Evolutionary conservation across 805 yeast genomes (phyloP).

Genomic region (Metschnikowia proteae): DNA sequence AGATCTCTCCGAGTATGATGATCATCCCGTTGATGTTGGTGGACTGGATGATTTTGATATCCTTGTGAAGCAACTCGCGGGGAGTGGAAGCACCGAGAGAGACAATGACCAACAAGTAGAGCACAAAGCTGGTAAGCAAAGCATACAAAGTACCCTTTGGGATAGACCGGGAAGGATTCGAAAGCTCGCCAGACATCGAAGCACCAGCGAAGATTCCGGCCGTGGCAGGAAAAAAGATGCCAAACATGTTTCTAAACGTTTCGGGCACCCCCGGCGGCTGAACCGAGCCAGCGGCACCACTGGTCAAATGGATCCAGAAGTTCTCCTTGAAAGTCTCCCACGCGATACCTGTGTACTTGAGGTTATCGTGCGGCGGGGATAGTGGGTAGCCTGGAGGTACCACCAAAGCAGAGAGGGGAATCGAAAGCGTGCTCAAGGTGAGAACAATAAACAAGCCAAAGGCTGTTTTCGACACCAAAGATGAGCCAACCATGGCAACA

Average conservation of each 20-base stretch:
- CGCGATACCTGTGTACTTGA: constrained; percentile 66
- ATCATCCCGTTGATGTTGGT: constrained; percentile 65
- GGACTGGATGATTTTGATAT: constrained; percentile 82
- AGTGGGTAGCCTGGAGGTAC: constrained; percentile 55
- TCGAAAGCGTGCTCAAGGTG: constrained; percentile 67
- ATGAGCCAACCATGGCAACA: constrained; percentile 77
- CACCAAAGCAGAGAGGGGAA: constrained; percentile 73
- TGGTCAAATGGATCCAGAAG: constrained; percentile 74
- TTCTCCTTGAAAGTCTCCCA: constrained; percentile 65
- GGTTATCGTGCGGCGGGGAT: constrained; percentile 42
- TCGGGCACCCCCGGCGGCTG: constrained; percentile 48
- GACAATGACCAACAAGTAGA: constrained; percentile 76
- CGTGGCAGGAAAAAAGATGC: constrained; percentile 95
- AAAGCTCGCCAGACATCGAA: constrained; percentile 93
- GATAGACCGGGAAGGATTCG: constrained; percentile 80
- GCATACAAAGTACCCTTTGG: constrained; percentile 95
- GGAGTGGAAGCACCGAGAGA: constrained; percentile 80
- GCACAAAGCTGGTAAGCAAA: constrained; percentile 65
- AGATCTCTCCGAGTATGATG: constrained; percentile 82
- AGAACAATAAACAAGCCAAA: constrained; percentile 64
- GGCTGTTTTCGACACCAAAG: constrained; percentile 79
- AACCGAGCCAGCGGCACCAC: constrained; percentile 90
- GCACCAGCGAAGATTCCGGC: constrained; percentile 99
- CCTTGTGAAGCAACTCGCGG: constrained; percentile 67
- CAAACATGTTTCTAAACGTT: constrained; percentile 81